These are phyloP conservation scores for Wickerhamia fluorescens DNA, from an alignment of 805 yeast genomes.

Conservation along the genomic window DNA sequence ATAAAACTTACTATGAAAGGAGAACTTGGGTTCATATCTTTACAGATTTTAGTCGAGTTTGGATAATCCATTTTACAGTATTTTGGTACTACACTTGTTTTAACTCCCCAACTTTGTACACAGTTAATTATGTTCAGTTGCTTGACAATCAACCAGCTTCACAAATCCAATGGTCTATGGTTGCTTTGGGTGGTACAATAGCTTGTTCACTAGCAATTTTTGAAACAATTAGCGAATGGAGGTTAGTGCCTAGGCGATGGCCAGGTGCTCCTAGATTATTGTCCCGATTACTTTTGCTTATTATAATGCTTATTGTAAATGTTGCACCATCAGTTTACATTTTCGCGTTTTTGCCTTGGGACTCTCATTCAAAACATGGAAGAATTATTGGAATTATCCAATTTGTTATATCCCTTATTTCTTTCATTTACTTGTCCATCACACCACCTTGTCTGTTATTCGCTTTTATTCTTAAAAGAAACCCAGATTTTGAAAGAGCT, in stretches of 20 bases:
- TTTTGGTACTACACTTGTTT: conserved; percentile 49
- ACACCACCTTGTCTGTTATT: conserved; percentile 19
- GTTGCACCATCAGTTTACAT: conserved; percentile 24
- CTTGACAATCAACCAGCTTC: conserved; percentile 39
- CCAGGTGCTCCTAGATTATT: conserved; percentile 14
- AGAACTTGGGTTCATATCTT: conserved; percentile 46
- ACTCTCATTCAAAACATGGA: conserved; percentile 18
- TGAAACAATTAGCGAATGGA: conserved; percentile 18
- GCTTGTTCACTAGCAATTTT: conserved; percentile 24
- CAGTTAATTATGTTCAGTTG: conserved; percentile 32
- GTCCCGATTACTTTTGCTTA: conserved; percentile 9
- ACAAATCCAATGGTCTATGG: conserved; percentile 37
- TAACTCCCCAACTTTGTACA: conserved; percentile 45
- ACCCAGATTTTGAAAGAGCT: conserved; percentile 5
- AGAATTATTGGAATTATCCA: conserved; percentile 17
- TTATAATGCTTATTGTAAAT: conserved; percentile 14
- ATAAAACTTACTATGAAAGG: conserved; percentile 41
- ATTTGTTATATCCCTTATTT: conserved; percentile 20
- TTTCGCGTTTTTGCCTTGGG: conserved; percentile 17
- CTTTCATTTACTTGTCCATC: conserved; percentile 23
- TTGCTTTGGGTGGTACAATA: conserved; percentile 41
- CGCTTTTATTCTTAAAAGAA: conserved; percentile 3
- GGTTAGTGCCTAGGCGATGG: conserved; percentile 20
- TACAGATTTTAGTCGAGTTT: conserved; percentile 44
- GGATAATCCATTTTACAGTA: conserved; percentile 45